Conservation (phyloP, 23 red algal species). For the Agarophyton chilense region DNA sequence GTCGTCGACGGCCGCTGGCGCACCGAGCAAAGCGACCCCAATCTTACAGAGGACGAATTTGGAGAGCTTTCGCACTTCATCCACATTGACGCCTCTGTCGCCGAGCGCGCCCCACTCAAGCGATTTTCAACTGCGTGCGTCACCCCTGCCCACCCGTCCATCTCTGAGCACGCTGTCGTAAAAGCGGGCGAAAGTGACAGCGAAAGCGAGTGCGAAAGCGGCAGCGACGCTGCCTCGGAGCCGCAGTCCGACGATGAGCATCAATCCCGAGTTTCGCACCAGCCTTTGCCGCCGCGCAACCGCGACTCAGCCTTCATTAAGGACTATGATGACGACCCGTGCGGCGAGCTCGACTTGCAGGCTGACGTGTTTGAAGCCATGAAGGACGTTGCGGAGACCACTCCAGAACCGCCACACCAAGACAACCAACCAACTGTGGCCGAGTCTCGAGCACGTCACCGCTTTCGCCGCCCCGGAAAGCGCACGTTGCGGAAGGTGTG, state of each 20-base stretch:
- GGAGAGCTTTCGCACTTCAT: slow-evolving; percentile 58
- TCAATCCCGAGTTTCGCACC: background rate
- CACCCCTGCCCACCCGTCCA: slow-evolving; percentile 21
- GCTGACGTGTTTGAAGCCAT: slow-evolving; percentile 82
- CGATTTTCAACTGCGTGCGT: slow-evolving; percentile 42
- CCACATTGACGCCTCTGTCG: background rate
- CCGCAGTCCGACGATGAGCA: slow-evolving; percentile 25
- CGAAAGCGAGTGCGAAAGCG: too few species aligned
- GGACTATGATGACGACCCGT: slow-evolving; percentile 74
- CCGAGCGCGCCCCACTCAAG: slow-evolving; percentile 12
- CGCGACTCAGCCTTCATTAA: slow-evolving; percentile 50
- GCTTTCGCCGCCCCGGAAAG: slow-evolving; percentile 16
- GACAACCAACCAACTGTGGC: background rate
- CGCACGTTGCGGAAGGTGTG: slow-evolving; percentile 44
- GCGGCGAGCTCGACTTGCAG: slow-evolving; percentile 64
- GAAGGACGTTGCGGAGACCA: slow-evolving; percentile 47
- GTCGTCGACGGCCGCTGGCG: slow-evolving; percentile 84
- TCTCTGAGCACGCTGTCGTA: slow-evolving; percentile 6
- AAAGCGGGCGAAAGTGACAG: slow-evolving; percentile 55
- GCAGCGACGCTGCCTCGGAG: slow-evolving; percentile 41
- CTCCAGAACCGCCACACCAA: background rate
- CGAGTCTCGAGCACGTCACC: background rate
- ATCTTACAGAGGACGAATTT: slow-evolving; percentile 67
- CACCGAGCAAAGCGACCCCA: slow-evolving; percentile 55
- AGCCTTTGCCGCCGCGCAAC: slow-evolving; percentile 6